These are phyloP conservation scores for Tephrocybe sp. DNA, from an alignment of 768 basidiomycete species.

Conservation along the genomic window DNA sequence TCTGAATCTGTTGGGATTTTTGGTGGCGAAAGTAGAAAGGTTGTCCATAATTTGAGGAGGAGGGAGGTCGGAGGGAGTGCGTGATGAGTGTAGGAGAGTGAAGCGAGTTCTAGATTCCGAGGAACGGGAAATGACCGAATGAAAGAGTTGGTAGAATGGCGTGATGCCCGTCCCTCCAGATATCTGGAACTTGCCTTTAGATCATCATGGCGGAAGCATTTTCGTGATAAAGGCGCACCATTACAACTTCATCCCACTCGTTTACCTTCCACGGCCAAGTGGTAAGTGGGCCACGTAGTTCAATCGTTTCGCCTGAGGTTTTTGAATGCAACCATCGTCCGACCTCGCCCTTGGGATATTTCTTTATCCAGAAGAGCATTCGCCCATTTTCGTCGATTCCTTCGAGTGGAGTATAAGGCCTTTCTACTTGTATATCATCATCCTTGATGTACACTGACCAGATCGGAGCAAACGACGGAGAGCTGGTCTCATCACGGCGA, in stretches of 20 bases:
- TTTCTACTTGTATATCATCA: slow-evolving; percentile 85
- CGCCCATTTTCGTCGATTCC: slow-evolving; percentile 66
- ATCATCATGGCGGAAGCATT: not conserved
- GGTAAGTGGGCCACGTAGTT: slow-evolving; percentile 72
- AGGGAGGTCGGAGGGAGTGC: slow-evolving; percentile 61
- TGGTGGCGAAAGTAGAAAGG: slow-evolving; percentile 44
- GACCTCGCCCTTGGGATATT: slow-evolving; percentile 77
- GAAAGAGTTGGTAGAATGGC: slow-evolving; percentile 79
- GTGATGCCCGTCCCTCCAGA: slow-evolving; percentile 89
- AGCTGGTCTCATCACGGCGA: slow-evolving; percentile 10
- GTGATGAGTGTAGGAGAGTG: slow-evolving; percentile 74
- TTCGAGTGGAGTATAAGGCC: slow-evolving; percentile 81
- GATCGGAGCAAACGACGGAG: slow-evolving; percentile 40
- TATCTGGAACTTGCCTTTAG: slow-evolving; percentile 45
- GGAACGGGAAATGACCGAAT: slow-evolving; percentile 45
- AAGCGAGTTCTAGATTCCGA: slow-evolving; percentile 47
- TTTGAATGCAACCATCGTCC: slow-evolving; percentile 81
- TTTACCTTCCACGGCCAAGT: slow-evolving; percentile 62
- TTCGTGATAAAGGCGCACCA: slow-evolving; percentile 47
- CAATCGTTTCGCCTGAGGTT: slow-evolving; percentile 62
- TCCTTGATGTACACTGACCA: slow-evolving; percentile 86
- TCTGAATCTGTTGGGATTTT: slow-evolving; percentile 55
- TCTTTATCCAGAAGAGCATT: slow-evolving; percentile 82
- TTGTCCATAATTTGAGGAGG: slow-evolving; percentile 61
- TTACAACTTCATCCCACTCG: slow-evolving; percentile 75